phyloP scores from a whole-genome alignment of 164 flowering plant species.

The Paratinospora sagittata region DNA sequence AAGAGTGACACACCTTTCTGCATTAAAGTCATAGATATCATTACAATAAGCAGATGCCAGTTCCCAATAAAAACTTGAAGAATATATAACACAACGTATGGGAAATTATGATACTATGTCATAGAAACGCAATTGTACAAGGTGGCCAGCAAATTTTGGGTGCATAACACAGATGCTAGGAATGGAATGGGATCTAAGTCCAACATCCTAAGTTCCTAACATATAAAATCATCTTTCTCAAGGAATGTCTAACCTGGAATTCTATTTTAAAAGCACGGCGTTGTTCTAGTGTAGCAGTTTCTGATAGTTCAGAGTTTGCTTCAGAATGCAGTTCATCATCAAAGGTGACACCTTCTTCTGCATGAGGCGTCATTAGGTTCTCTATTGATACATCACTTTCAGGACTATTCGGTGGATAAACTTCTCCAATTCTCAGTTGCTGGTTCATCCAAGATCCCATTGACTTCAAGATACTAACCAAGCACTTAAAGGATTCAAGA shows the following conservation, averaged over 20 bases:
- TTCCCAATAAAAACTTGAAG: not conserved
- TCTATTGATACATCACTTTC: conserved; percentile 54
- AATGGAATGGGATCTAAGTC: not conserved
- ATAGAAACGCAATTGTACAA: not conserved
- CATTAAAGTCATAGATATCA: conserved; percentile 28
- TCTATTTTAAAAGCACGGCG: conserved; percentile 90
- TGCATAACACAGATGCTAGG: not conserved
- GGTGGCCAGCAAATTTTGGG: not conserved
- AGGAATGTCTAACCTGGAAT: conserved; percentile 53
- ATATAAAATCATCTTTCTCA: conserved; percentile 1
- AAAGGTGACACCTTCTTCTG: conserved; percentile 55
- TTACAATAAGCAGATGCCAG: conserved; percentile 15
- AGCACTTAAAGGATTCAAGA: conserved; percentile 88
- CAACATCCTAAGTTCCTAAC: not conserved
- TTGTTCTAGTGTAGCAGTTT: conserved; percentile 88
- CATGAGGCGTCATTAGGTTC: conserved; percentile 31
- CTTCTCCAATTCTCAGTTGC: conserved; percentile 58
- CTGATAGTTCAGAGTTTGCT: conserved; percentile 56
- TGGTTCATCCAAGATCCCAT: conserved; percentile 99
- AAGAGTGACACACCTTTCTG: conserved; percentile 94
- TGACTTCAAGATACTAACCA: conserved; percentile 73
- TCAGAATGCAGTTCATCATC: conserved; percentile 80
- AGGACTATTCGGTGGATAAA: conserved; percentile 32
- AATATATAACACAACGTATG: not conserved
- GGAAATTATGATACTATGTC: not conserved